Conservation (phyloP, 768 basidiomycete genomes). For the Lentinula edodes region DNA sequence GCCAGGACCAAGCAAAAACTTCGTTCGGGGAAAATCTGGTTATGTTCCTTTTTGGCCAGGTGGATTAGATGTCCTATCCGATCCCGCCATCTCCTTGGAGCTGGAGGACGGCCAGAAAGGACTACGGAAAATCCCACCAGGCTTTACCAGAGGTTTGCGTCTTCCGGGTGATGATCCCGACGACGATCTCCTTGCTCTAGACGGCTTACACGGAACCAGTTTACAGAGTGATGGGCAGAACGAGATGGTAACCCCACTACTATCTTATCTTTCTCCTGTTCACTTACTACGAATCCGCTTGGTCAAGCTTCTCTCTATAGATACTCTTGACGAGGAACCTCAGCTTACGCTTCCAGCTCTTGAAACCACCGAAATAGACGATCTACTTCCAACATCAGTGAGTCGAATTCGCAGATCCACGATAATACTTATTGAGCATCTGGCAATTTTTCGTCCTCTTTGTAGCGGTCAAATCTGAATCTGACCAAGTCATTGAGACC, state of each 20-base stretch:
- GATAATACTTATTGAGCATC: neutral
- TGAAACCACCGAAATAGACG: slow-evolving; percentile 61
- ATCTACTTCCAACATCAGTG: slow-evolving; percentile 65
- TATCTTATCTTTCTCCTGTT: neutral
- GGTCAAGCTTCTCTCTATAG: neutral
- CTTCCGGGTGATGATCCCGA: slow-evolving; percentile 54
- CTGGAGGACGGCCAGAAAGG: slow-evolving; percentile 32
- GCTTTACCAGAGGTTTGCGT: slow-evolving; percentile 74
- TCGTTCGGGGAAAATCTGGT: slow-evolving; percentile 91
- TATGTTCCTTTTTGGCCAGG: slow-evolving; percentile 94
- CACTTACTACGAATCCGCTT: neutral
- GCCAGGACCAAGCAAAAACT: slow-evolving; percentile 71
- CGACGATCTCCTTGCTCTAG: slow-evolving; percentile 26
- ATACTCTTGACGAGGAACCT: slow-evolving; percentile 6
- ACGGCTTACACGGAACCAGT: slow-evolving; percentile 4
- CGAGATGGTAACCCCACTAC: neutral
- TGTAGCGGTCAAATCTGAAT: slow-evolving; percentile 53
- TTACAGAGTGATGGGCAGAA: neutral
- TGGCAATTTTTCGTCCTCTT: slow-evolving; percentile 8
- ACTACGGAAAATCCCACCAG: slow-evolving; percentile 73
- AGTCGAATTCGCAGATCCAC: slow-evolving; percentile 1
- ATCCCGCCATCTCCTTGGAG: slow-evolving; percentile 23
- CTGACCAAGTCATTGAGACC: slow-evolving; percentile 40
- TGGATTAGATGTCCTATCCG: slow-evolving; percentile 68
- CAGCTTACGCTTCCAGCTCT: slow-evolving; percentile 9